Percentiles rank a stretch among this genome's conserved stretches.
Conservation (phyloP, 2,329 filamentous ascomycete genomes). For the Cercospora canescens region DNA sequence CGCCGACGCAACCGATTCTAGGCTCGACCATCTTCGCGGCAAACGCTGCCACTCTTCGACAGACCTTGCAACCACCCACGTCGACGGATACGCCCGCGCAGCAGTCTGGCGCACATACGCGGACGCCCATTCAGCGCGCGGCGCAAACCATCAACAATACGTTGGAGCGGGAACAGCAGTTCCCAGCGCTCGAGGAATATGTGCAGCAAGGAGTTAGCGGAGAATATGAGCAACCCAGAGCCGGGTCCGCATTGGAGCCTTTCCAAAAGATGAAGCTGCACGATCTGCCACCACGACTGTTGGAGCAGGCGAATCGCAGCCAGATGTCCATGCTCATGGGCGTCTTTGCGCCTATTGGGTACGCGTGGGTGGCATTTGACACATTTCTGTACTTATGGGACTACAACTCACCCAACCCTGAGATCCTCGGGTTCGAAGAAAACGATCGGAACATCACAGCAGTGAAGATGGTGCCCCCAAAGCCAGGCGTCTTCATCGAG, state of each 20-base stretch:
- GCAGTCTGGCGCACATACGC: constrained; percentile 11
- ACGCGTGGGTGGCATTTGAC: constrained; percentile 95
- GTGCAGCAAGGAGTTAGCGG: constrained; percentile 82
- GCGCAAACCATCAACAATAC: constrained; percentile 80
- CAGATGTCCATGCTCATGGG: constrained; percentile 93
- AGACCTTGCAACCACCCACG: constrained; percentile 26
- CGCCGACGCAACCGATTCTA: constrained; percentile 11
- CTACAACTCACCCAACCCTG: constrained; percentile 88
- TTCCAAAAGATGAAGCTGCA: constrained; percentile 87
- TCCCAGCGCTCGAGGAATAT: constrained; percentile 87
- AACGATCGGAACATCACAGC: constrained; percentile 83
- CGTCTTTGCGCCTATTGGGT: constrained; percentile 88
- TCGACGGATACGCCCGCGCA: constrained; percentile 16
- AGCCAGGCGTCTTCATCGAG: constrained; percentile 81
- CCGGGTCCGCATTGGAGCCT: constrained; percentile 72
- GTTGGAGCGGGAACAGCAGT: constrained; percentile 73
- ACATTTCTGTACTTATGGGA: constrained; percentile 97
- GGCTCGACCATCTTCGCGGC: constrained; percentile 35
- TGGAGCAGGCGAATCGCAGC: constrained; percentile 86
- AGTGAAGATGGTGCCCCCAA: constrained; percentile 84
- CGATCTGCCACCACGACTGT: constrained; percentile 86
- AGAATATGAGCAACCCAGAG: constrained; percentile 76
- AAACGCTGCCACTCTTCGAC: constrained; percentile 32
- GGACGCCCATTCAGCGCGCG: constrained; percentile 69
- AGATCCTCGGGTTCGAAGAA: constrained; percentile 89